These are phyloP conservation scores for Coffea canephora DNA, from an alignment of 257 asterid genomes.

Conservation along the genomic window DNA sequence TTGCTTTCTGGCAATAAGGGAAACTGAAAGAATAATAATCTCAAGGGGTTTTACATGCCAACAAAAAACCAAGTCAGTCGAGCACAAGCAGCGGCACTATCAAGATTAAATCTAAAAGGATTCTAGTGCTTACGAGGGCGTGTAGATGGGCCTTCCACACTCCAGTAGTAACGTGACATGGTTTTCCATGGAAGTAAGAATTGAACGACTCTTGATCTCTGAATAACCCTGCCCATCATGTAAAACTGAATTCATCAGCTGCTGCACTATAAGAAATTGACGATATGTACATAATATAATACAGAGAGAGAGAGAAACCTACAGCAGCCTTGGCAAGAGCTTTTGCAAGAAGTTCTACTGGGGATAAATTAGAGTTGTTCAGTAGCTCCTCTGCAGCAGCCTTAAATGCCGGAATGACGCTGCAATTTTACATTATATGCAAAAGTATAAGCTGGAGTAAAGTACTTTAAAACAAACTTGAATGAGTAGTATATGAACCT, in stretches of 20 bases:
- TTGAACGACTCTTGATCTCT: conserved; percentile 84
- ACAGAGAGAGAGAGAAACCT: conserved; percentile 22
- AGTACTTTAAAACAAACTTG: not conserved
- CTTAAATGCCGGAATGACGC: conserved; percentile 86
- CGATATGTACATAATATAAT: not conserved
- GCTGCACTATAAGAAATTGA: conserved; percentile 2
- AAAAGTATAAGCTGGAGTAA: not conserved
- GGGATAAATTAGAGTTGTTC: conserved; percentile 55
- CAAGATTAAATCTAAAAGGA: not conserved
- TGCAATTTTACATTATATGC: conserved; percentile 23
- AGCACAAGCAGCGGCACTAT: not conserved
- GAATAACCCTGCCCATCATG: conserved; percentile 66
- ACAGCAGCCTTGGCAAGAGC: conserved; percentile 97
- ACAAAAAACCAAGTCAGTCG: not conserved
- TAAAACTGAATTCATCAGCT: conserved; percentile 15
- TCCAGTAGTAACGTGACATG: conserved; percentile 71
- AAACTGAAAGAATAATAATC: no score
- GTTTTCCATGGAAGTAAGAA: conserved; percentile 86
- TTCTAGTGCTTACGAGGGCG: conserved; percentile 67
- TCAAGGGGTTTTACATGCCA: not conserved
- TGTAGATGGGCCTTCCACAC: conserved; percentile 67
- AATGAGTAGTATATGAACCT: conserved; percentile 35
- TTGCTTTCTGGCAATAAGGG: no score
- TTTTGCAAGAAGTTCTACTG: conserved; percentile 84
- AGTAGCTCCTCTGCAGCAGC: conserved; percentile 89